Evolutionary conservation across 768 basidiomycete genomes (phyloP), one percentile per base, ranked within the genome.

Genomic region (Macrocybe gigantea): DNA sequence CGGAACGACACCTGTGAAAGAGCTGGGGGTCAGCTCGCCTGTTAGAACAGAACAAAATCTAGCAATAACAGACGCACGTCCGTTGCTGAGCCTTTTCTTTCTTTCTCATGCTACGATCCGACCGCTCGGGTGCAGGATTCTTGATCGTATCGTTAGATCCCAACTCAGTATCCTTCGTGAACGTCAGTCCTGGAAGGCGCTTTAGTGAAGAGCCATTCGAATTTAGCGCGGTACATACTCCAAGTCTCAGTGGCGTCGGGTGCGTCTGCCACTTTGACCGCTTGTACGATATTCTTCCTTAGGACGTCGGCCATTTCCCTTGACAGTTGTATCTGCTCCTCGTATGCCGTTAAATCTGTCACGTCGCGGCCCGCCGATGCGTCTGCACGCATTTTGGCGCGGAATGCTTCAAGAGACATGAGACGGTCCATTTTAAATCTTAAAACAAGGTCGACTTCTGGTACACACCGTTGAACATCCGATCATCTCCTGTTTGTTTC

Each of bases 231-330:
- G 59, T 9, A 56, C 78, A 52, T 61, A 87, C 85, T 78, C 77
- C 82, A 88, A 31, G 75, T 69, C 30, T 47, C 48, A 5, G 66
- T 64, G 30, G 50, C 64, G 29, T 55, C 54, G n/a, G 59, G 60
- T 12, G 65, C 48, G 7, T 64, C 59, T 13, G 63, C 58, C 7
- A 79, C 70, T 56, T 69, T 77, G 38, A 68, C 64, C 2, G 82
- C 94, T 64, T 97, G 94, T 0, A 92, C 93, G 38, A 98, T 73
- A 62, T 98, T 97, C 62, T 70, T 79, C 52, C 86, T 73, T 50
- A 97, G 61, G 33, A 89, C 79, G 15, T 70, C 60, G 4, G 93
- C 88, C 38, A 93, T 72, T 38, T 96, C 91, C 44, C 69, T 73
- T 38, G 83, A 79, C 5, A 86, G 67, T 45, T 73, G 71, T 5